phyloP scores from a whole-genome alignment of 139 green algal genomes.

The Chlorella sp. region DNA sequence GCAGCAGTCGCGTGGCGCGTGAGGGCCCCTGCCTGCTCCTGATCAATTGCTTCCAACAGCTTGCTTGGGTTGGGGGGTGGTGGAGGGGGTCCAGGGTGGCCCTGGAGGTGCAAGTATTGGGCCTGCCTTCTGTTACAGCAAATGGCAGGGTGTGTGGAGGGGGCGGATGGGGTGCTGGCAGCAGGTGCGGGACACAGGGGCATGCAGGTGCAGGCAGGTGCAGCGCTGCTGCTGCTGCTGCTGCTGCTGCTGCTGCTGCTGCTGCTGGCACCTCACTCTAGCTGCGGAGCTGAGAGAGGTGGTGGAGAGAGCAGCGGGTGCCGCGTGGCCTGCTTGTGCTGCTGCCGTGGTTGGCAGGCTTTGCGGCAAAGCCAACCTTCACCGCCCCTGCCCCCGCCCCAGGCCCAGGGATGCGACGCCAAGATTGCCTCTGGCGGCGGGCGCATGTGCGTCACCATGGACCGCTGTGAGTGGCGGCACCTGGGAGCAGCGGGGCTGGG shows the following conservation, averaged over 20 bases:
- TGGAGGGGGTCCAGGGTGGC: neutral
- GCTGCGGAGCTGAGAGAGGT: neutral
- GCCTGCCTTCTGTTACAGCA: too few relatives aligned
- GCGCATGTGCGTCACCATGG: slow-evolving; percentile 97
- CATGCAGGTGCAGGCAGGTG: neutral
- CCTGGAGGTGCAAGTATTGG: too few relatives aligned
- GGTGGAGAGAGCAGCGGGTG: too few relatives aligned
- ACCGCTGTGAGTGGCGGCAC: slow-evolving; percentile 92
- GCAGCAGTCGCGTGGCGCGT: too few relatives aligned
- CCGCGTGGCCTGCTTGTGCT: too few relatives aligned
- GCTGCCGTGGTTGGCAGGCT: too few relatives aligned
- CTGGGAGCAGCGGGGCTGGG: too few relatives aligned
- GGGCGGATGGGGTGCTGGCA: slow-evolving; percentile 78
- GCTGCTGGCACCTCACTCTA: neutral
- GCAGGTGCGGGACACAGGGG: slow-evolving; percentile 26
- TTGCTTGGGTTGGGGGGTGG: slow-evolving; percentile 14
- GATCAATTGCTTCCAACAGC: neutral
- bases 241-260: neutral
- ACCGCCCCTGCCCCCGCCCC: neutral
- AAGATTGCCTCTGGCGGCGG: slow-evolving; percentile 93
- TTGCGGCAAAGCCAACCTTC: too few relatives aligned
- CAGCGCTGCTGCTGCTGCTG: neutral
- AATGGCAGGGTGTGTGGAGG: neutral
- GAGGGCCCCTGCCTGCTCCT: too few relatives aligned
- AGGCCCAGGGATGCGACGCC: slow-evolving; percentile 69